Base-by-base conservation (phyloP, 352 stramenopile genomes). In the Pythium myriotylum region DNA sequence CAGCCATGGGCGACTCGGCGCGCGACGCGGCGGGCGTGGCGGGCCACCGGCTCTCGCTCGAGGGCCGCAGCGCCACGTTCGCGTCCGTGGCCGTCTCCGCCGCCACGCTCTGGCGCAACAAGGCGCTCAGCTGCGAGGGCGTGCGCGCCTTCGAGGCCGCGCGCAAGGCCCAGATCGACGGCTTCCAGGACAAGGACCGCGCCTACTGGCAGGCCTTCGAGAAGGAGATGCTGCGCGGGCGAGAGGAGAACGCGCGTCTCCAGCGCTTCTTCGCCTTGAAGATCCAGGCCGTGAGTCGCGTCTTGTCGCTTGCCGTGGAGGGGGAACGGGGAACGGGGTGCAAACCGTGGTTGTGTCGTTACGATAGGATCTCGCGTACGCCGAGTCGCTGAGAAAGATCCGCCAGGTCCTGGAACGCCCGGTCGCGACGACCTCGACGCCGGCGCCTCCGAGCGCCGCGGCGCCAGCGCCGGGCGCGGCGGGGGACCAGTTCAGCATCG, bases 201-300 rank as follows among this genome's bases (percentile, higher is more conserved):
- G 59, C 57, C 29, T 94, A 94, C 59, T 94, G 84, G 84, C 82
- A 78, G 20, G 66, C 78, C n/a, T 94, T 94, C 65, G 80, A 90
- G 67, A 73, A 79, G 35, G 84, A 94, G 70, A 80, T 94, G 19
- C 58, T 76, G 17, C 76, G 75, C 43, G 84, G 74, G 4, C 71
- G 73, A 32, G 84, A 89, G 14, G 81, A 91, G 59, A 91, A 92
- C 39, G 50, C 60, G 33, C 77, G 82, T 0, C 57, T 94, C 24
- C 71, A 90, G 48, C 74, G 74, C 6, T 94, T 94, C 66, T 89
- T 94, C 39, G 49, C 73, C 7, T 51, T 91, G 59, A 71, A 79
- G 6, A 57, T 90, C 17, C 80, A 91, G 65, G 84, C 82, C 19
- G 76, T 81, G 39, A 29, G 70, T 51, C n/a, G 24, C n/a, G n/a